Base-by-base conservation (phyloP, 495 filamentous ascomycete species). In the Penicillium parvum region DNA sequence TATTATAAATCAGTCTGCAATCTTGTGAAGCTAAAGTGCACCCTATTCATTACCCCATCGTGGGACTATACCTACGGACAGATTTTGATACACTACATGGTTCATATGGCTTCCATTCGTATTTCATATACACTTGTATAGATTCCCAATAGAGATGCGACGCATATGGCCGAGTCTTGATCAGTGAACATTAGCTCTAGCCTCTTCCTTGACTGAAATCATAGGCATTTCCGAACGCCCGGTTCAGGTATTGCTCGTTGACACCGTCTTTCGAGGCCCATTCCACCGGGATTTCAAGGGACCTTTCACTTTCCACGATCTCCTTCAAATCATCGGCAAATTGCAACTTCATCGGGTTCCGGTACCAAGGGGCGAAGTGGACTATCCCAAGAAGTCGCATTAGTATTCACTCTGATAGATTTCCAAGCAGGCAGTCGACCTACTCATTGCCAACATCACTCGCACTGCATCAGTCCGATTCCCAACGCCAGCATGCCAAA, bases 401-500 rank as follows among this genome's bases (percentile, higher is more conserved):
- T 32, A 43, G 42, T 10, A 14, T 20, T 17, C 3, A 3, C 17
- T 32, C 1, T 3, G 4, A 9, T 3, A 4, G 4, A 28, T 28
- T 4, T 4, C 12, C 26, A 18, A n/a, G 17, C 5, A 48, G 6
- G 30, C 12, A 18, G 27, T 16, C 5, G 43, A 72, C 57, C 68
- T 63, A 55, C 74, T 78, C 62, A 76, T 72, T 9, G 77, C 75
- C 9, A 83, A 58, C 77, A 82, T 79, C 21, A 82, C 69, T 26
- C 79, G 61, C 0, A 66, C 61, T 8, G 63, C 56, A 12, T 66
- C 52, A 5, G 67, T 72, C 14, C 61, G 45, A 44, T 82, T 83
- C 7, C 76, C 78, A 65, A 77, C 76, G 0, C 79, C 79, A 5
- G 73, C 76, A 57, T 83, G 77, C 77, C 77, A 83, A 4, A 82